A percentile compares a stretch with the other conserved stretches of the same genome.
Conservation (phyloP, 805 yeast species). For the Nakazawaea laoshanensis region DNA sequence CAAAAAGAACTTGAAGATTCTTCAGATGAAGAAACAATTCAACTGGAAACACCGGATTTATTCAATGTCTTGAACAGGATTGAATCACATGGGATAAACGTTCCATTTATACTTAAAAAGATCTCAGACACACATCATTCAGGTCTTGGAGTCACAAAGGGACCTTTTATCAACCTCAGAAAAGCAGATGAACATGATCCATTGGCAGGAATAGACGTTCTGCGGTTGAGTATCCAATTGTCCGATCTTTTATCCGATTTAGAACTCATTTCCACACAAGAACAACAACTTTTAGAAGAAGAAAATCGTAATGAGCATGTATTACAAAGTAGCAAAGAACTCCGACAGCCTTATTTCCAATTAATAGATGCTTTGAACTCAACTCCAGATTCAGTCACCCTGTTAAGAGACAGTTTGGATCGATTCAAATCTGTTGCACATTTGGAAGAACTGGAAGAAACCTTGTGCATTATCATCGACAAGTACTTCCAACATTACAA, state of each 20-base stretch:
- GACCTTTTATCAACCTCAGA: conserved; percentile 7
- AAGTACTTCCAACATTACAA: conserved; percentile 12
- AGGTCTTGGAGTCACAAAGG: conserved; percentile 4
- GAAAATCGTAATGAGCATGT: no score
- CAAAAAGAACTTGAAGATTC: conserved; percentile 9
- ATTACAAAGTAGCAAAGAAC: no score
- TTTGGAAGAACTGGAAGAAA: conserved; percentile 16
- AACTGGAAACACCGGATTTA: conserved; percentile 18
- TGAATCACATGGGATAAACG: conserved; percentile 23
- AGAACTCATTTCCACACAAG: no score
- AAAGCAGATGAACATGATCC: conserved; percentile 1
- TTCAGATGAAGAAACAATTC: neutral
- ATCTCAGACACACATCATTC: conserved; percentile 20
- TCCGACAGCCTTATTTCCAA: no score
- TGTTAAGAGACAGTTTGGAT: no score
- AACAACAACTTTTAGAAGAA: no score
- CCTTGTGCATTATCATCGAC: conserved; percentile 12
- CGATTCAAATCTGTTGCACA: no score
- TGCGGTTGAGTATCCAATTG: conserved; percentile 14
- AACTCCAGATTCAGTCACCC: no score
- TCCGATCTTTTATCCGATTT: conserved; percentile 12
- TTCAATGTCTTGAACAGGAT: conserved; percentile 28
- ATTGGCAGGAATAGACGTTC: conserved; percentile 4
- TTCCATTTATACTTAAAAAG: conserved; percentile 28
- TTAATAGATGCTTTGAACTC: no score